Evolutionary conservation across 768 basidiomycete species (phyloP).

Genomic region (Ramaria rubella): DNA sequence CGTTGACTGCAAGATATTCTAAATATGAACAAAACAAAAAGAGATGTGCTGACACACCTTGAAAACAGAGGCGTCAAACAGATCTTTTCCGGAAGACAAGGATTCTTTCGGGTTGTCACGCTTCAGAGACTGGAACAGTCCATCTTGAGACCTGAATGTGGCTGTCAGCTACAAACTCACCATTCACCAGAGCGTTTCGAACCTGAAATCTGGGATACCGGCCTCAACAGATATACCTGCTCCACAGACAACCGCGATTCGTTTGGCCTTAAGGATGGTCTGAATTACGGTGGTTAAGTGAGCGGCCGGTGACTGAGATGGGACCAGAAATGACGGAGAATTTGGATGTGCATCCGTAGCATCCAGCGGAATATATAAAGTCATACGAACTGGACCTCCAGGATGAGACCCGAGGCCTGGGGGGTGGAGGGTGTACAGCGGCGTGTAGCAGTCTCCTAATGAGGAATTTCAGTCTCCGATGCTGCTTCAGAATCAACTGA

Average conservation of each 20-base stretch:
- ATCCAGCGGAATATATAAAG: constrained; percentile 6
- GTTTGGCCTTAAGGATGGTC: constrained; percentile 69
- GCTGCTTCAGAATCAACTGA: too few species aligned
- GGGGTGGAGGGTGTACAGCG: constrained; percentile 52
- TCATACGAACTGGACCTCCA: not conserved
- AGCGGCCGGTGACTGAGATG: not conserved
- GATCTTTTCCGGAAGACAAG: constrained; percentile 72
- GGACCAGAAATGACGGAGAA: constrained; percentile 2
- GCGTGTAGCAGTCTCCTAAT: constrained; percentile 15
- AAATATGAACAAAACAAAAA: not conserved
- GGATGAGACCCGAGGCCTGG: constrained; percentile 38
- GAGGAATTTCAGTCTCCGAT: not conserved
- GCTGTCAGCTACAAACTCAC: not conserved
- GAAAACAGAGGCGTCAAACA: constrained; percentile 89
- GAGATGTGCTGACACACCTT: constrained; percentile 39
- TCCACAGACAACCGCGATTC: constrained; percentile 82
- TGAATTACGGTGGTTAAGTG: constrained; percentile 35
- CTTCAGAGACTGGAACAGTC: constrained; percentile 36
- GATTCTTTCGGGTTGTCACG: constrained; percentile 69
- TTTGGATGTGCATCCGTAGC: not conserved
- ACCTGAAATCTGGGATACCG: constrained; percentile 88
- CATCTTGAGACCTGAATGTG: constrained; percentile 9
- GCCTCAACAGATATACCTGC: constrained; percentile 85
- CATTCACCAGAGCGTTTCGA: constrained; percentile 33
- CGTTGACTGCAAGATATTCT: constrained; percentile 46